Conservation (phyloP, 2,329 filamentous ascomycete species). For the Metarhizium anisopliae region DNA sequence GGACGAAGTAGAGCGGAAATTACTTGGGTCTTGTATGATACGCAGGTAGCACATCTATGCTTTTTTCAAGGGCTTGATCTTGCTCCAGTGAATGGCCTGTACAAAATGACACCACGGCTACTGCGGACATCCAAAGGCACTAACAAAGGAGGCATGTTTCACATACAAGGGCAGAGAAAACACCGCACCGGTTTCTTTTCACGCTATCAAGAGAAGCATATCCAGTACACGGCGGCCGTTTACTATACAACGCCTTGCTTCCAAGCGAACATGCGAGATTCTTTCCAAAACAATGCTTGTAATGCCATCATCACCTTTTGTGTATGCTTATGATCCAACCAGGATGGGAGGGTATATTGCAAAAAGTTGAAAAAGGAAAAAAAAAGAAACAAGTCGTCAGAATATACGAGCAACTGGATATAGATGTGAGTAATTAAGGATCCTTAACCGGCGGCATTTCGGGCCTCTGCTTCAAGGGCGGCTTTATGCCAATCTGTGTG, state of each 20-base stretch:
- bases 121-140: no score
- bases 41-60: slow-evolving; percentile 3
- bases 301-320: no score
- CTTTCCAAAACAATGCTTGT: neutral
- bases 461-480: slow-evolving; percentile 40
- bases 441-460: slow-evolving; percentile 38
- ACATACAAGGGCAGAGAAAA: no score
- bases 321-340: slow-evolving; percentile 4
- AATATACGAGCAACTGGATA: neutral
- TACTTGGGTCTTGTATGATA: neutral
- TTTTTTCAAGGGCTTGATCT: neutral
- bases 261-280: no score
- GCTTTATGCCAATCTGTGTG: slow-evolving; percentile 45
- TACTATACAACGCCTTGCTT: no score
- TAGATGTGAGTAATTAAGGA: neutral
- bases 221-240: no score
- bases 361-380: neutral
- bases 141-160: no score
- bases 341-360: slow-evolving; percentile 4
- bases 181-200: no score
- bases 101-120: no score
- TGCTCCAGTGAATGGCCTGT: neutral
- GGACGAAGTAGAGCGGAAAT: neutral
- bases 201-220: no score
- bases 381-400: neutral